Conservation (phyloP, 1,284 basidiomycete species). For the Ganoderma sp. region DNA sequence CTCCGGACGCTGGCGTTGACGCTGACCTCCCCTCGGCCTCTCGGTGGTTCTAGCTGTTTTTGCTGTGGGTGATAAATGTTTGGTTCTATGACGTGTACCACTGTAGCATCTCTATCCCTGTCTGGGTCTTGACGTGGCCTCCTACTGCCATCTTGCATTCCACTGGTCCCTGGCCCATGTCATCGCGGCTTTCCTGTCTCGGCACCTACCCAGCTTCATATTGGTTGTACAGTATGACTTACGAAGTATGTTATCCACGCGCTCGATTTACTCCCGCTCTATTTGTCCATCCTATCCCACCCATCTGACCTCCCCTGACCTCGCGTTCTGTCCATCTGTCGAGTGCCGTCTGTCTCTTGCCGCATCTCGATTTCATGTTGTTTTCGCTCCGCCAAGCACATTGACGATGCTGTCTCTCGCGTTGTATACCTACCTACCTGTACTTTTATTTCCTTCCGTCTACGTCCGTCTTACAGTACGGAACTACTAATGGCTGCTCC, state of each 20-base stretch:
- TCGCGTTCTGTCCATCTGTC: neutral
- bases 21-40: neutral
- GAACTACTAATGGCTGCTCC: constrained; percentile 5
- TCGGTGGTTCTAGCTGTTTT: neutral
- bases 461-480: neutral
- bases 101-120: constrained; percentile 19
- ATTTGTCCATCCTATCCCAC: constrained; percentile 10
- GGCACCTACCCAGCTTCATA: neutral
- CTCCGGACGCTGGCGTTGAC: neutral
- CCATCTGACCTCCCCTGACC: neutral
- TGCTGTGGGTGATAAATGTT: constrained; percentile 10
- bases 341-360: neutral
- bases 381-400: constrained; percentile 2
- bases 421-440: constrained; percentile 16
- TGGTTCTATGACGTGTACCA: neutral
- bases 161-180: neutral
- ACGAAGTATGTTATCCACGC: constrained; percentile 7
- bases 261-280: neutral
- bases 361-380: constrained; percentile 2
- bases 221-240: constrained; percentile 14
- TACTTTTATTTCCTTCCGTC: constrained; percentile 1
- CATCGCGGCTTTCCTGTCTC: neutral
- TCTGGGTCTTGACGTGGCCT: constrained; percentile 4
- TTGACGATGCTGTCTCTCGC: constrained; percentile 12
- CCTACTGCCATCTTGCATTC: neutral